phyloP scores from a whole-genome alignment of 1,284 basidiomycete species.

The Schizophyllum amplum region DNA sequence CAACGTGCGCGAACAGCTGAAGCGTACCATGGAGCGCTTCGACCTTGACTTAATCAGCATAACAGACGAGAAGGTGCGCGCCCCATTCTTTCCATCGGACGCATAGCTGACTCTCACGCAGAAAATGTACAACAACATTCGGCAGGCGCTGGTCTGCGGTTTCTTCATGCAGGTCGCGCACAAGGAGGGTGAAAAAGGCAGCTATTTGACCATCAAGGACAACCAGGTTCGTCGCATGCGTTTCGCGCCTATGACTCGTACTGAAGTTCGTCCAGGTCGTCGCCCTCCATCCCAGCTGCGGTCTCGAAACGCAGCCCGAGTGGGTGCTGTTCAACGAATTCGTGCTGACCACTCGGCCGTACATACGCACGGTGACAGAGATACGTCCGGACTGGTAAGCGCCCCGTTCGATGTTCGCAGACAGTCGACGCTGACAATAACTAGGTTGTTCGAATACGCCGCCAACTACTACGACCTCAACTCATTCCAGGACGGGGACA shows the following conservation, averaged over 20 bases:
- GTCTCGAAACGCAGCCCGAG: constrained; percentile 88
- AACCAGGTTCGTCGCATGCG: constrained; percentile 80
- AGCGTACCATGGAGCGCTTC: constrained; percentile 90
- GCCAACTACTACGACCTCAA: constrained; percentile 72
- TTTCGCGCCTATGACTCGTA: constrained; percentile 6
- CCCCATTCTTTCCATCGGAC: neutral
- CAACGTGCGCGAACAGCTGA: constrained; percentile 90
- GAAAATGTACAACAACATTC: constrained; percentile 75
- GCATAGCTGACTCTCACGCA: neutral
- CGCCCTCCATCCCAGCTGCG: constrained; percentile 89
- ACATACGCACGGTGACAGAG: constrained; percentile 89
- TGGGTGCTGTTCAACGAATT: constrained; percentile 99
- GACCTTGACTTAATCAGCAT: constrained; percentile 80
- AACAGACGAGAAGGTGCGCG: constrained; percentile 48
- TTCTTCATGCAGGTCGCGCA: constrained; percentile 99
- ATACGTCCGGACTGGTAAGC: constrained; percentile 83
- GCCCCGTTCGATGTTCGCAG: neutral
- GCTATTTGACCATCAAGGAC: constrained; percentile 88
- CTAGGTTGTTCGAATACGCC: constrained; percentile 80
- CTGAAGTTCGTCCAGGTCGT: constrained; percentile 81
- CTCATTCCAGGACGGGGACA: constrained; percentile 64
- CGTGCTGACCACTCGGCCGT: constrained; percentile 84
- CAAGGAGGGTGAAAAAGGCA: constrained; percentile 87
- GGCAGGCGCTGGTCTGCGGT: constrained; percentile 83
- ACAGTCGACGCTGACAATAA: neutral